These are phyloP conservation scores for Naganishia kalamii DNA, from an alignment of 768 basidiomycete genomes.

Conservation along the genomic window DNA sequence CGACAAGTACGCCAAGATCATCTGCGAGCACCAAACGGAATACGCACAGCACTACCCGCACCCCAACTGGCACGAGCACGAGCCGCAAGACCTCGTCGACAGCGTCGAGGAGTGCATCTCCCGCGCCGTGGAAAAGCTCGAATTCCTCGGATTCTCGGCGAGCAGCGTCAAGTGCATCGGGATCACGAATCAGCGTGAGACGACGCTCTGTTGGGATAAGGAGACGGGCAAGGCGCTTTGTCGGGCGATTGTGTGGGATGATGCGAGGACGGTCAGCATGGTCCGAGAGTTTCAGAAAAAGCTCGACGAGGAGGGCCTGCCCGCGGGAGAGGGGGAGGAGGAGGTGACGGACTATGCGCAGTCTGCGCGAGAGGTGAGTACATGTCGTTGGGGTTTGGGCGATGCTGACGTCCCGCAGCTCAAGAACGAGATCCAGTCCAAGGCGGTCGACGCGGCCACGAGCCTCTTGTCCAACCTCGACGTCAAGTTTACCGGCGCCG, in stretches of 20 bases:
- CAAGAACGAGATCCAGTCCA: constrained; percentile 6
- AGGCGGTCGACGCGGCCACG: background rate
- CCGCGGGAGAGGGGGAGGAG: constrained; percentile 54
- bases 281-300: constrained; percentile 74
- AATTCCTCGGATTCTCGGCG: constrained; percentile 62
- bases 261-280: constrained; percentile 78
- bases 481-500: background rate
- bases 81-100: constrained; percentile 71
- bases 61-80: constrained; percentile 96
- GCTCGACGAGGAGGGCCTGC: constrained; percentile 64
- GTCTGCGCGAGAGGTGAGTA: constrained; percentile 24
- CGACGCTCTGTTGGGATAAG: constrained; percentile 86
- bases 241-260: constrained; percentile 78
- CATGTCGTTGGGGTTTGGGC: background rate
- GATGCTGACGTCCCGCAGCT: background rate
- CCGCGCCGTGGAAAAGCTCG: constrained; percentile 63
- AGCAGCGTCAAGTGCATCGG: constrained; percentile 87
- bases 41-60: constrained; percentile 89
- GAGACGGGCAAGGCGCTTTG: constrained; percentile 82
- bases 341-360: constrained; percentile 60
- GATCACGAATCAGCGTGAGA: constrained; percentile 96
- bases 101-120: constrained; percentile 70
- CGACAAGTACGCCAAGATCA: constrained; percentile 74
- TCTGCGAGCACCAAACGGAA: constrained; percentile 83
- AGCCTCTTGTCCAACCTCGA: background rate